phyloP scores from a whole-genome alignment of 2,329 filamentous ascomycete species.

The Pestalotiopsis sp. region DNA sequence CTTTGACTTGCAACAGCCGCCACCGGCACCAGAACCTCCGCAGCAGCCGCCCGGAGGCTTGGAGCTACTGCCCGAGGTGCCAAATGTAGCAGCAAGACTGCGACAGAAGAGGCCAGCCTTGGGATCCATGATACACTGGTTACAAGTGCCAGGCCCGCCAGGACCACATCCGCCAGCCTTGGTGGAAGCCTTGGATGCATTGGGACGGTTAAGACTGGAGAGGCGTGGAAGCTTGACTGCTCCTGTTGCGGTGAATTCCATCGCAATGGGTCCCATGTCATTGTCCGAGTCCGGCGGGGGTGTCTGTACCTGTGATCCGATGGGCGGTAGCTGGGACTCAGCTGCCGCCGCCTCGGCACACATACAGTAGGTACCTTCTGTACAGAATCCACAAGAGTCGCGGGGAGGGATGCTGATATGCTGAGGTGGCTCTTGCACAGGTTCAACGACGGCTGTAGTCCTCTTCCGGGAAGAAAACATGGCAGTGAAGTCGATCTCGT shows the following conservation, averaged over 20 bases:
- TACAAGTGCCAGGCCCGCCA: constrained; percentile 76
- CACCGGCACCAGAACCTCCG: constrained; percentile 60
- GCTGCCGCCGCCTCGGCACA: constrained; percentile 64
- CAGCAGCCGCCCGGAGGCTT: constrained; percentile 54
- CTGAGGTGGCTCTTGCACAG: constrained; percentile 32
- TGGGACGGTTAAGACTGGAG: constrained; percentile 31
- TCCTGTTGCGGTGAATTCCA: constrained; percentile 62
- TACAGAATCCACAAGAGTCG: constrained; percentile 81
- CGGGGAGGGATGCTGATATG: constrained; percentile 44
- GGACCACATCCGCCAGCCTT: constrained; percentile 53
- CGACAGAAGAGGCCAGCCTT: constrained; percentile 83
- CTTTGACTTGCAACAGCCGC: constrained; percentile 64
- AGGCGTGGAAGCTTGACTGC: constrained; percentile 60
- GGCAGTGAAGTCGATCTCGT: constrained; percentile 75
- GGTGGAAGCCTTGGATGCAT: constrained; percentile 21
- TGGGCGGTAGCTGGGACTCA: constrained; percentile 39
- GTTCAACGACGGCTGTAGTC: constrained; percentile 33
- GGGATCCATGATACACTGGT: constrained; percentile 76
- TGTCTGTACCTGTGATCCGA: constrained; percentile 54
- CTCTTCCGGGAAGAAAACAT: constrained; percentile 56
- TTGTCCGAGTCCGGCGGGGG: constrained; percentile 64
- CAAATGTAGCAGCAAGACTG: constrained; percentile 69
- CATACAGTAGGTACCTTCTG: constrained; percentile 79
- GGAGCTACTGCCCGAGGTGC: constrained; percentile 35
- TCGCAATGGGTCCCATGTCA: constrained; percentile 56